Base-by-base conservation (phyloP, 768 basidiomycete genomes). In the Gautieria morchelliformis region DNA sequence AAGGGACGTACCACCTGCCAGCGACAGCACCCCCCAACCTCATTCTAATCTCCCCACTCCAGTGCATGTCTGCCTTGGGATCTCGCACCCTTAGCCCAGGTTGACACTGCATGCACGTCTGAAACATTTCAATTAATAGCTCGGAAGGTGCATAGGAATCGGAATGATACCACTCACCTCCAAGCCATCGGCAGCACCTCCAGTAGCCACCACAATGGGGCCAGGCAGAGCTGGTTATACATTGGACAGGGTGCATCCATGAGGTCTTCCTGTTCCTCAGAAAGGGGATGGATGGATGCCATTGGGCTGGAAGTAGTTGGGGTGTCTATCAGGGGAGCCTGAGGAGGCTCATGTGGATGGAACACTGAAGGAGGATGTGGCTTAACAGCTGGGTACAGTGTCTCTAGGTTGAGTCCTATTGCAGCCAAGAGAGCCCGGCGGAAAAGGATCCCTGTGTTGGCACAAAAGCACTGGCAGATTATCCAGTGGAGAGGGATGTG, bases 401-500 rank as follows among this genome's bases (percentile, higher is more conserved):
- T 46, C 5, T 54, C 53, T 55, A 59, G 71, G 65, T 63, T 63
- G 41, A 67, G 63, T 22, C 70, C 74, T 48, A 76, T 65, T 5
- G 60, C 61, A 33, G 53, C 59, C 42, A 66, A 69, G 67, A 59
- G 61, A 48, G 62, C 66, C 57, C 67, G 60, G 66, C 64, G 59
- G 65, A 73, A 67, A 67, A 68, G 57, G 73, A 74, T 65, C 70
- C 72, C 63, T 74, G 74, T 53, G 65, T 73, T 12, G 72, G 78
- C 61, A 75, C 75, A 27, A 85, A 74, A 27, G 61, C 67, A 71
- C 69, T 91, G 52, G 54, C 75, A 74, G 59, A 77, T 68, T 74
- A 77, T 75, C 76, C 76, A 77, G 4, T 86, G 79, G 33, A 91
- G 74, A 1, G 87, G 72, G 45, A 89, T 85, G 40, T 85, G 81